These are phyloP conservation scores for Salix brachista DNA, from an alignment of 345 rosid genomes.

Conservation along the genomic window DNA sequence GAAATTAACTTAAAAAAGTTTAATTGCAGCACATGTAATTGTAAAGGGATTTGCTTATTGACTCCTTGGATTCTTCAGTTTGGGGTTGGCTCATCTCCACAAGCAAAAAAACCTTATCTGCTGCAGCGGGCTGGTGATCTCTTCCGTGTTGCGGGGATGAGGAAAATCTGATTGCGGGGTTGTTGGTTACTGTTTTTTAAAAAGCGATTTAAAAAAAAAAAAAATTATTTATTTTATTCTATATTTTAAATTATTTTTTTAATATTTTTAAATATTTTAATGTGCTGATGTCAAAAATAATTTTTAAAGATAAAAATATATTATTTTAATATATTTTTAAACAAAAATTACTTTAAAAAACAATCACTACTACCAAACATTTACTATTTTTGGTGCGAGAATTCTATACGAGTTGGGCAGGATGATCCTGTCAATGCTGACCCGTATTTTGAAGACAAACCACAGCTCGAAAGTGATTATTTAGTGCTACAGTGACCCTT, in stretches of 20 bases:
- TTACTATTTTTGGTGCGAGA: too few relatives aligned
- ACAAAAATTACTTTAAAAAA: too few relatives aligned
- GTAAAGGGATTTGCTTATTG: background rate
- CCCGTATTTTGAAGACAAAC: background rate
- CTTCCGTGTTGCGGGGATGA: background rate
- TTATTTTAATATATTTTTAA: too few relatives aligned
- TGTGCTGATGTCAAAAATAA: fast-evolving
- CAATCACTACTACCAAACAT: fast-evolving
- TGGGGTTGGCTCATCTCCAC: conserved; percentile 27
- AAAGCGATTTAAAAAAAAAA: too few relatives aligned
- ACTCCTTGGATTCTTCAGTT: background rate
- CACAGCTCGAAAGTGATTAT: too few relatives aligned
- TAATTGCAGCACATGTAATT: conserved; percentile 3
- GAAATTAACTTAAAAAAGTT: background rate
- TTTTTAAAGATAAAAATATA: too few relatives aligned
- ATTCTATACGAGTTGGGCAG: conserved; percentile 5
- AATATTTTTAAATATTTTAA: too few relatives aligned
- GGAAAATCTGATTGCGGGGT: background rate
- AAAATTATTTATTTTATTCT: too few relatives aligned
- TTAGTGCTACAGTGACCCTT: too few relatives aligned
- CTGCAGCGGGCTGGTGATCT: background rate
- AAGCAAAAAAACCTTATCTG: background rate
- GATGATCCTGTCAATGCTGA: background rate
- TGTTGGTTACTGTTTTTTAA: too few relatives aligned
- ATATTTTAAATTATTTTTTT: too few relatives aligned